Evolutionary conservation across 106 monocot genomes (phyloP).

Genomic region (Allium fistulosum): DNA sequence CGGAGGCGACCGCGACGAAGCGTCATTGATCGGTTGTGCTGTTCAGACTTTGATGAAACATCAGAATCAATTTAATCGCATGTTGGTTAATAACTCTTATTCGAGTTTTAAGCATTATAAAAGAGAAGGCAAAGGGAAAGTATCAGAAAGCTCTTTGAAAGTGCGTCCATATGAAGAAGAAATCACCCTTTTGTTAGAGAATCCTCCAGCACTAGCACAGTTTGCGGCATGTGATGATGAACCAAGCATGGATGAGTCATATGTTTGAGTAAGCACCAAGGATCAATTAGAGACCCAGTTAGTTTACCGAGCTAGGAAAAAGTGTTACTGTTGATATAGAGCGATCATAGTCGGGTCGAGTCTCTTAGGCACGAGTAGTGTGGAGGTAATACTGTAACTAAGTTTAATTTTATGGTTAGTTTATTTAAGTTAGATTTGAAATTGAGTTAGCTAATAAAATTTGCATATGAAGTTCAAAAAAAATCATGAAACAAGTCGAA

Average conservation of each 20-base stretch:
- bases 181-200: slow-evolving; percentile 29
- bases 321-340: slow-evolving; percentile 85
- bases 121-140: slow-evolving; percentile 19
- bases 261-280: slow-evolving; percentile 54
- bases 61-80: slow-evolving; percentile 45
- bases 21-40: slow-evolving; percentile 11
- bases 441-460: too few species aligned
- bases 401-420: too few species aligned
- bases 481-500: too few species aligned
- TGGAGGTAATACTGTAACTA: too few species aligned
- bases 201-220: slow-evolving; percentile 13
- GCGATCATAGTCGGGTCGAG: slow-evolving; percentile 92
- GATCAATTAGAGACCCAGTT: slow-evolving; percentile 36
- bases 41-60: slow-evolving; percentile 37
- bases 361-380: too few species aligned
- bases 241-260: slow-evolving; percentile 16
- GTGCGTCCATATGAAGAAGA: slow-evolving; percentile 59
- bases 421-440: too few species aligned
- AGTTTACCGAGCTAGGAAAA: slow-evolving; percentile 32
- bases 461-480: too few species aligned
- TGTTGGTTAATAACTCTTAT: slow-evolving; percentile 50
- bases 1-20: slow-evolving; percentile 9
- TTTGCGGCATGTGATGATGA: slow-evolving; percentile 6
- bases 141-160: slow-evolving; percentile 43
- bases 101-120: slow-evolving; percentile 46